Evolutionary conservation across 345 rosid genomes (phyloP).

Genomic region (Erodium maritimum): DNA sequence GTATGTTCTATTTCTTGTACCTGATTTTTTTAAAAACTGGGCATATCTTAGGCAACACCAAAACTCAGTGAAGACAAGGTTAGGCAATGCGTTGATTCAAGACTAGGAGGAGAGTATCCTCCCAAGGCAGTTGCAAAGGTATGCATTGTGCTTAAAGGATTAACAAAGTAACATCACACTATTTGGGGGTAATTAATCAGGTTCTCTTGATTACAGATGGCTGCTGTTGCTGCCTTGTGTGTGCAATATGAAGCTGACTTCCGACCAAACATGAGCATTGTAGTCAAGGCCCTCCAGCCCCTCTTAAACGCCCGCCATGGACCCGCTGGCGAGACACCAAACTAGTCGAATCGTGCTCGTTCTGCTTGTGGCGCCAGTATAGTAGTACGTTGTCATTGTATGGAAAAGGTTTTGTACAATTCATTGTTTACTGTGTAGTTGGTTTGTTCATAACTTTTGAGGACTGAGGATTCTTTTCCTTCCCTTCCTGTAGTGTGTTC

Average conservation of each 20-base stretch:
- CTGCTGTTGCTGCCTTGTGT: slow-evolving; percentile 84
- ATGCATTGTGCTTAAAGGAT: too few species aligned
- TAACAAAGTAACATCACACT: too few species aligned
- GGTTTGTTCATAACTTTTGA: background rate
- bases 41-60: slow-evolving; percentile 61
- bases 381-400: background rate
- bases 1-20: slow-evolving; percentile 2
- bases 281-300: slow-evolving; percentile 83
- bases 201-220: slow-evolving; percentile 38
- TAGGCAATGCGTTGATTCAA: slow-evolving; percentile 84
- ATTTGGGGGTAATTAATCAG: too few species aligned
- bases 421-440: background rate
- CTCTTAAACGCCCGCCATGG: slow-evolving; percentile 58
- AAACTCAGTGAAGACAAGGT: slow-evolving; percentile 92
- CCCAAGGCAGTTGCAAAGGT: slow-evolving; percentile 97
- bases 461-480: background rate
- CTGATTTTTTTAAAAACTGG: slow-evolving; percentile 10
- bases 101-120: slow-evolving; percentile 78
- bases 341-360: slow-evolving; percentile 12
- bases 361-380: background rate
- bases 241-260: slow-evolving; percentile 93
- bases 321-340: slow-evolving; percentile 38
- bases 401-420: background rate
- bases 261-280: slow-evolving; percentile 93
- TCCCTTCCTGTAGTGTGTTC: too few species aligned